A percentile compares a stretch with the other conserved stretches of the same genome.
phyloP scores from a whole-genome alignment of 345 rosid species.

The Durio zibethinus region DNA sequence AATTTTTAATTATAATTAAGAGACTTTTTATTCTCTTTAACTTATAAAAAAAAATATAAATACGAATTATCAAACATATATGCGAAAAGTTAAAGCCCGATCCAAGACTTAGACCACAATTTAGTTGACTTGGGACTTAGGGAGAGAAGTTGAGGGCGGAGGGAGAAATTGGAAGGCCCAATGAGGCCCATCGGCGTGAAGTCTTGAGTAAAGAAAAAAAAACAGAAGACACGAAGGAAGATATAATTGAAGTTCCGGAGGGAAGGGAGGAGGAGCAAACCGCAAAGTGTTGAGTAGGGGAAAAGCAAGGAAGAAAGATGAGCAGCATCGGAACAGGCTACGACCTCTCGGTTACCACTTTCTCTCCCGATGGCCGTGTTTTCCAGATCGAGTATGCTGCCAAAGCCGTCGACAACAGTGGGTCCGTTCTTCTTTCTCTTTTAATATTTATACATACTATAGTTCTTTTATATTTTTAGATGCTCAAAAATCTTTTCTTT shows the following conservation, averaged over 20 bases:
- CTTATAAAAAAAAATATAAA: too few species aligned
- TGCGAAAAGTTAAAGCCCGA: not conserved
- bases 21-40: too few species aligned
- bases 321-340: conserved; percentile 98
- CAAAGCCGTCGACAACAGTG: conserved; percentile 99
- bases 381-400: conserved; percentile 99
- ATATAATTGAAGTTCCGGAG: not conserved
- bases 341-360: conserved; percentile 97
- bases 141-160: not conserved
- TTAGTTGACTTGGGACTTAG: not conserved
- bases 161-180: not conserved
- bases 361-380: conserved; percentile 99
- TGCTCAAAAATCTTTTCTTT: not conserved
- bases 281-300: not conserved
- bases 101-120: not conserved
- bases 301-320: conserved; percentile 38
- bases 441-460: not conserved
- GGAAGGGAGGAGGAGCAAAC: not conserved
- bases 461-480: not conserved
- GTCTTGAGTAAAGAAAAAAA: conserved; percentile 11
- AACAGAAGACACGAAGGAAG: not conserved
- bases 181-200: not conserved
- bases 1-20: too few species aligned
- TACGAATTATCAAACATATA: too few species aligned
- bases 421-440: conserved; percentile 39